These are phyloP conservation scores for Hericium coralloides DNA, from an alignment of 768 basidiomycete species.

Conservation along the genomic window DNA sequence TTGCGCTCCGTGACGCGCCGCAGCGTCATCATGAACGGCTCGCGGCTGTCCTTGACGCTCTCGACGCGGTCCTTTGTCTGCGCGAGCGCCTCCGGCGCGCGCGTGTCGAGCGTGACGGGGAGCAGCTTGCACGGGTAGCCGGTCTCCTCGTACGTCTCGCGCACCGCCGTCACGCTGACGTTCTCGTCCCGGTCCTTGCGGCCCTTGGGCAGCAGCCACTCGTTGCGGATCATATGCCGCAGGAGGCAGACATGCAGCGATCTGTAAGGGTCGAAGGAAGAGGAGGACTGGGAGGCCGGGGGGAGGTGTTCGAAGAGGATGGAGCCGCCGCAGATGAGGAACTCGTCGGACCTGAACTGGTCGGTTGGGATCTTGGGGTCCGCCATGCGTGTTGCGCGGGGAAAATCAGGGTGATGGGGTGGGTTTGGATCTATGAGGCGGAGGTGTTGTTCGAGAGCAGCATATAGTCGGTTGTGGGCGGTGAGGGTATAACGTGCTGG, in stretches of 20 bases:
- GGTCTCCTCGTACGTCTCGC: slow-evolving; percentile 62
- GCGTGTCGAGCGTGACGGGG: slow-evolving; percentile 41
- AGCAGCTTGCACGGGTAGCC: slow-evolving; percentile 46
- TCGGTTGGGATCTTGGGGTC: slow-evolving; percentile 1
- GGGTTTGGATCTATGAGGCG: not conserved
- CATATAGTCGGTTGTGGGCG: not conserved
- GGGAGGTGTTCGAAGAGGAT: slow-evolving; percentile 18
- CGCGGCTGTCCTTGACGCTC: slow-evolving; percentile 16
- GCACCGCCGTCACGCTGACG: slow-evolving; percentile 39
- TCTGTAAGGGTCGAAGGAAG: not conserved
- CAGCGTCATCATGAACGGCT: slow-evolving; percentile 29
- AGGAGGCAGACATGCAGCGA: slow-evolving; percentile 23
- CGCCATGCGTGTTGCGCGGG: not conserved
- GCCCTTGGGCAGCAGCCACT: slow-evolving; percentile 49
- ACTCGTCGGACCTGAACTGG: slow-evolving; percentile 6
- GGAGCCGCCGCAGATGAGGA: slow-evolving; percentile 22
- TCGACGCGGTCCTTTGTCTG: slow-evolving; percentile 25
- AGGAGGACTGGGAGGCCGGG: slow-evolving; percentile 2
- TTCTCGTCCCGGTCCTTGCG: slow-evolving; percentile 50
- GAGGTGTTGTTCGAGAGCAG: not conserved
- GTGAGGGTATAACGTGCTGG: not conserved
- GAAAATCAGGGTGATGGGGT: not conserved
- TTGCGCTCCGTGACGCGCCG: slow-evolving; percentile 20
- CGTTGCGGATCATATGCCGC: slow-evolving; percentile 18
- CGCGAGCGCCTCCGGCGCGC: slow-evolving; percentile 41